A percentile compares a stretch with the other conserved stretches of the same genome.
These are phyloP conservation scores for Malus sylvestris DNA, from an alignment of 306 rosid species.

Conservation along the genomic window DNA sequence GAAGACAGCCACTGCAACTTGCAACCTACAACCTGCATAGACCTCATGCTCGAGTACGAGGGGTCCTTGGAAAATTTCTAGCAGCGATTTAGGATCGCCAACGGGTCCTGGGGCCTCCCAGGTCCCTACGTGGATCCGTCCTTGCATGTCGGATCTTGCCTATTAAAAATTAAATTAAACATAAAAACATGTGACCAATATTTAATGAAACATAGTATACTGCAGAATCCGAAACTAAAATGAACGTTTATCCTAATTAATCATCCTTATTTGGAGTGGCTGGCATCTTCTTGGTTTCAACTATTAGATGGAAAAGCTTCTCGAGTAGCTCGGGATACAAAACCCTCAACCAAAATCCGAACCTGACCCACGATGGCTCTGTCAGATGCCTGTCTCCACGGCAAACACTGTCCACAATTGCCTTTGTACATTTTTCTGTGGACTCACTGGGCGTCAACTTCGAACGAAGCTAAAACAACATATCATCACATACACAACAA, in stretches of 20 bases:
- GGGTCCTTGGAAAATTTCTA: no score
- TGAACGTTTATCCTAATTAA: background rate
- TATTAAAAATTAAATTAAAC: no score
- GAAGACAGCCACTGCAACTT: no score
- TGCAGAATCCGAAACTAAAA: background rate
- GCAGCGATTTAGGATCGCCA: no score
- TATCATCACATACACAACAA: background rate
- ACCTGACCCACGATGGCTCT: conserved; percentile 25
- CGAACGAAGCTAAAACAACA: conserved; percentile 6
- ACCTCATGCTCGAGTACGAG: no score
- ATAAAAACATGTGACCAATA: background rate
- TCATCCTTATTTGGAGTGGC: background rate
- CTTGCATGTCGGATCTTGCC: no score
- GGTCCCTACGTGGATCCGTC: no score
- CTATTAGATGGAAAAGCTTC: background rate
- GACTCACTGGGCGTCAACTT: conserved; percentile 2
- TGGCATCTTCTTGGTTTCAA: background rate
- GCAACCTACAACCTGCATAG: no score
- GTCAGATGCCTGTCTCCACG: conserved; percentile 31
- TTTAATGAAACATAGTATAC: background rate
- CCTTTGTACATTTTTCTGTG: conserved; percentile 16
- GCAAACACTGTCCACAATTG: conserved; percentile 27
- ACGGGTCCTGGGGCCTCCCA: no score
- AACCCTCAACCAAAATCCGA: background rate
- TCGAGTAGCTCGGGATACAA: conserved; percentile 4